Evolutionary conservation across 768 basidiomycete genomes (phyloP).

Genomic region (Leccinellum rugosiceps): DNA sequence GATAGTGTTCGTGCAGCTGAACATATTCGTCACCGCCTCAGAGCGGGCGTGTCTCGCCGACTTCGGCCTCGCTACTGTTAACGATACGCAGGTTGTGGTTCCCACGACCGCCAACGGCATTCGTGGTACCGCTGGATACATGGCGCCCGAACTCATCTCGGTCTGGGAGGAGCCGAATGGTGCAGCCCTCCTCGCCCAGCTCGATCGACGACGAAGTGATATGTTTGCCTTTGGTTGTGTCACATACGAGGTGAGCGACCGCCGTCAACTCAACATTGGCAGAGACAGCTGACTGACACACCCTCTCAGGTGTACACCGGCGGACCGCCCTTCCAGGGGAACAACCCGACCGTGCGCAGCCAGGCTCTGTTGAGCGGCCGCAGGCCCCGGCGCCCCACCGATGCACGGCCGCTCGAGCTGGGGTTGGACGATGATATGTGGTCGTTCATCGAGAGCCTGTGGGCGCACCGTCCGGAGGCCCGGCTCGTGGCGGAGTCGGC

Average conservation of each 20-base stretch:
- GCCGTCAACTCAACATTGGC: neutral
- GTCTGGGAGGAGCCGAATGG: slow-evolving; percentile 6
- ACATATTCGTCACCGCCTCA: slow-evolving; percentile 27
- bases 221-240: slow-evolving; percentile 36
- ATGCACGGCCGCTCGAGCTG: slow-evolving; percentile 1
- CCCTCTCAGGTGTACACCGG: slow-evolving; percentile 28
- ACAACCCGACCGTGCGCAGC: slow-evolving; percentile 15
- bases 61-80: slow-evolving; percentile 26
- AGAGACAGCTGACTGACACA: neutral
- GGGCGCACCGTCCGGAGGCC: slow-evolving; percentile 24
- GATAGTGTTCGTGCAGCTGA: slow-evolving; percentile 16
- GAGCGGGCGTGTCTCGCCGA: slow-evolving; percentile 31
- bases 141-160: slow-evolving; percentile 28
- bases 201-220: slow-evolving; percentile 31
- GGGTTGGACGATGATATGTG: slow-evolving; percentile 33
- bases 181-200: slow-evolving; percentile 6
- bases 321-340: slow-evolving; percentile 22
- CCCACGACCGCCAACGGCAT: slow-evolving; percentile 14
- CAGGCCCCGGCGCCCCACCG: slow-evolving; percentile 19
- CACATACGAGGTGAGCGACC: slow-evolving; percentile 30
- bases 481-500: slow-evolving; percentile 27
- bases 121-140: slow-evolving; percentile 24
- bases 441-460: slow-evolving; percentile 28
- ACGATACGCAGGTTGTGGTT: slow-evolving; percentile 15
- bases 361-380: slow-evolving; percentile 13